Evolutionary conservation across 495 filamentous ascomycete species (phyloP).

Genomic region (Neurospora sp.): DNA sequence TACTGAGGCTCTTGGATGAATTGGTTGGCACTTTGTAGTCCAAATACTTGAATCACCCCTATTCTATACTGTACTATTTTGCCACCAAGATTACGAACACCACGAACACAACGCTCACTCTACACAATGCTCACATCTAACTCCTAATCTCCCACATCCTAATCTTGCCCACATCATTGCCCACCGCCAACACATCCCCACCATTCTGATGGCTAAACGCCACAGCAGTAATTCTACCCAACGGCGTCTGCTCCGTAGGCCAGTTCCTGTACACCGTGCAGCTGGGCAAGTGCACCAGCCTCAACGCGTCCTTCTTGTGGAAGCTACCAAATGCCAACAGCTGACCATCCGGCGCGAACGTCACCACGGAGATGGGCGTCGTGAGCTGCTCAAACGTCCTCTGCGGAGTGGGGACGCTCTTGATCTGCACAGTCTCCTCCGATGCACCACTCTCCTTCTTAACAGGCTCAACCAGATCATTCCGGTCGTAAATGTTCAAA

Average conservation of each 20-base stretch:
- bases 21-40: background rate
- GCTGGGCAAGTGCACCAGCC: conserved; percentile 80
- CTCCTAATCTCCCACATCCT: conserved; percentile 73
- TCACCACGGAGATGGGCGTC: conserved; percentile 64
- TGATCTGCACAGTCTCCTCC: conserved; percentile 40
- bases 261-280: conserved; percentile 95
- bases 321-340: conserved; percentile 73
- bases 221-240: conserved; percentile 74
- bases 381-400: conserved; percentile 74
- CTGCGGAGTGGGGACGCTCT: conserved; percentile 56
- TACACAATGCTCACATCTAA: conserved; percentile 10
- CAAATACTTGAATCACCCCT: background rate
- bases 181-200: conserved; percentile 62
- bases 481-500: conserved; percentile 86
- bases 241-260: conserved; percentile 82
- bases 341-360: conserved; percentile 83
- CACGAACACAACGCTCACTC: background rate
- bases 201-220: conserved; percentile 57
- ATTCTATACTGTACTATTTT: background rate
- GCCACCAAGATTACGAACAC: background rate
- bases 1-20: background rate
- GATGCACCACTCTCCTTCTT: conserved; percentile 24
- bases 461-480: conserved; percentile 41
- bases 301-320: conserved; percentile 78
- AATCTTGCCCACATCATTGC: conserved; percentile 77